Evolutionary conservation across 495 filamentous ascomycete genomes (phyloP).

Genomic region (Paragyromitra xinjiangensis): DNA sequence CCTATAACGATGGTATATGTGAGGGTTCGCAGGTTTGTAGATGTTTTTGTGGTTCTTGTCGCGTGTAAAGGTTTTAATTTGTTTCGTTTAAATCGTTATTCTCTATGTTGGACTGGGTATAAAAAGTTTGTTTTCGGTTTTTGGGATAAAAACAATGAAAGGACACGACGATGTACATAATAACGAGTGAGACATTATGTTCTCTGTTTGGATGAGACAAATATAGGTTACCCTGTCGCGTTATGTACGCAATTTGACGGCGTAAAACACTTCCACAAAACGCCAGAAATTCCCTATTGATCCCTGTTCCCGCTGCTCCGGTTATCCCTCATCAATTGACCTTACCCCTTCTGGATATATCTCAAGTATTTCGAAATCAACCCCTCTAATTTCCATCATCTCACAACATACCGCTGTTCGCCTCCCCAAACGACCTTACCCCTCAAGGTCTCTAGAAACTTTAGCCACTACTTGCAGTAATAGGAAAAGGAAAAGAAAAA

Average conservation of each 20-base stretch:
- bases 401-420: not conserved
- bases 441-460: no score
- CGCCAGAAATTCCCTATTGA: not conserved
- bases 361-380: not conserved
- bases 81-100: not conserved
- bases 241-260: not conserved
- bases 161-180: not conserved
- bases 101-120: not conserved
- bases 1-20: not conserved
- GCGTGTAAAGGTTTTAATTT: not conserved
- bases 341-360: not conserved
- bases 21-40: not conserved
- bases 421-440: not conserved
- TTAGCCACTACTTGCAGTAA: no score
- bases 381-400: slow-evolving; percentile 3
- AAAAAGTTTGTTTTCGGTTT: slow-evolving; percentile 6
- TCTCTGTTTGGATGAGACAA: not conserved
- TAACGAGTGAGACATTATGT: slow-evolving; percentile 13
- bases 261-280: not conserved
- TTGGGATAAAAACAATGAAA: slow-evolving; percentile 11
- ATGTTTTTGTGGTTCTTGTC: not conserved
- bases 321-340: not conserved
- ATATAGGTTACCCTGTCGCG: slow-evolving; percentile 6
- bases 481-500: no score
- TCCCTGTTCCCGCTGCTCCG: not conserved